Conservation (phyloP, 75 land plant species). For the Pinus taeda region DNA sequence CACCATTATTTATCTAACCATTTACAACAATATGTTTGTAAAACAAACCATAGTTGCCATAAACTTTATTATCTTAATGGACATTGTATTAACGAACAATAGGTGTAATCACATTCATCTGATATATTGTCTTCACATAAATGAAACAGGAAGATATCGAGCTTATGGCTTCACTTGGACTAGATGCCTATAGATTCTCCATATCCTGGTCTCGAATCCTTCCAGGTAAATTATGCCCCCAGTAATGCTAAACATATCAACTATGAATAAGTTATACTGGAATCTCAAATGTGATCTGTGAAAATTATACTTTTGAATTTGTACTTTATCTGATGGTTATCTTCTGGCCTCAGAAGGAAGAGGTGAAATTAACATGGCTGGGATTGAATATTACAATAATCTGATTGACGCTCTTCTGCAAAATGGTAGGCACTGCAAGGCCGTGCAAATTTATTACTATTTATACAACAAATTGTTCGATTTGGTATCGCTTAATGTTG, state of each 20-base stretch:
- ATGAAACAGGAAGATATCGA: slow-evolving; percentile 57
- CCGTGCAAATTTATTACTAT: not conserved
- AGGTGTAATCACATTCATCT: not conserved
- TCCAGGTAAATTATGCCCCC: slow-evolving; percentile 31
- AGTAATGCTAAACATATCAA: slow-evolving; percentile 15
- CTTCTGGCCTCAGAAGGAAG: slow-evolving; percentile 14
- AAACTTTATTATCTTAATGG: not conserved
- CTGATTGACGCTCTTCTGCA: slow-evolving; percentile 31
- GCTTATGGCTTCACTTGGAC: slow-evolving; percentile 39
- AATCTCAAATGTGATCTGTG: slow-evolving; percentile 29
- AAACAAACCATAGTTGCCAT: too few relatives aligned
- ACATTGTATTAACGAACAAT: not conserved
- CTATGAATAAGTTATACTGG: slow-evolving; percentile 15
- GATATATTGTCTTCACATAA: not conserved
- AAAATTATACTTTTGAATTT: slow-evolving; percentile 20
- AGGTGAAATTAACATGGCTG: slow-evolving; percentile 34
- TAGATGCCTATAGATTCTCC: slow-evolving; percentile 58
- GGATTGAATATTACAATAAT: slow-evolving; percentile 42
- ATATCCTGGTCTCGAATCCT: slow-evolving; percentile 63
- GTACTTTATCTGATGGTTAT: not conserved
- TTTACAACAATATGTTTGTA: too few relatives aligned
- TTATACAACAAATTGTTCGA: too few relatives aligned
- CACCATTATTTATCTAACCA: too few relatives aligned
- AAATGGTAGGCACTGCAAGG: slow-evolving; percentile 10
- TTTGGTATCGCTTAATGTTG: not conserved